These are phyloP conservation scores for Trichocladium antarcticum DNA, from an alignment of 495 filamentous ascomycete species.

Conservation along the genomic window DNA sequence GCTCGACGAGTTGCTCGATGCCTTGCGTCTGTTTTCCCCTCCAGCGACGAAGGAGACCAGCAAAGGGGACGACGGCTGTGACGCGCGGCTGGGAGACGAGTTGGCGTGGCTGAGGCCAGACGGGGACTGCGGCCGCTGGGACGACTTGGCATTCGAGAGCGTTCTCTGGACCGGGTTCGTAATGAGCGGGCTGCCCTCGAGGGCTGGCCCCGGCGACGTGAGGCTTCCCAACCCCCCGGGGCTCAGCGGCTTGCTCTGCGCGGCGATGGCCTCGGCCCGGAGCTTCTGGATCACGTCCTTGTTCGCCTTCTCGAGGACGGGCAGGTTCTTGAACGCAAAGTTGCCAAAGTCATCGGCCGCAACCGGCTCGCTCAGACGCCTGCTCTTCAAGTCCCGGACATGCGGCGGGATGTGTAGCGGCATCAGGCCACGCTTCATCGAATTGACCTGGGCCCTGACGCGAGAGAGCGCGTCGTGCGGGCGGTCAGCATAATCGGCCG, in stretches of 20 bases:
- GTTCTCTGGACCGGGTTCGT: slow-evolving; percentile 71
- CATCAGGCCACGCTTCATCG: slow-evolving; percentile 75
- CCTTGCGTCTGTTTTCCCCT: slow-evolving; percentile 42
- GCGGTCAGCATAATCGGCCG: slow-evolving; percentile 64
- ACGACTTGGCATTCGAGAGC: slow-evolving; percentile 62
- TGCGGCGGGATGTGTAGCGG: slow-evolving; percentile 93
- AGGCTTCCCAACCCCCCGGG: slow-evolving; percentile 32
- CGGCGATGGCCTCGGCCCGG: slow-evolving; percentile 71
- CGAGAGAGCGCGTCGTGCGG: slow-evolving; percentile 92
- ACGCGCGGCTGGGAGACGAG: slow-evolving; percentile 74
- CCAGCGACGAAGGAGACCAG: slow-evolving; percentile 79
- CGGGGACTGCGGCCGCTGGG: slow-evolving; percentile 74
- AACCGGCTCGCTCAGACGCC: slow-evolving; percentile 83
- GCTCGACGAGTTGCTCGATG: slow-evolving; percentile 78
- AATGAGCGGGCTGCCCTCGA: slow-evolving; percentile 79
- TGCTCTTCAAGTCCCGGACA: slow-evolving; percentile 75
- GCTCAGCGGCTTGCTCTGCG: slow-evolving; percentile 43
- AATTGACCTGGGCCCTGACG: slow-evolving; percentile 73
- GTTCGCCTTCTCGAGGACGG: slow-evolving; percentile 93
- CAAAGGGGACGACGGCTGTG: slow-evolving; percentile 89
- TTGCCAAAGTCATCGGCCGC: slow-evolving; percentile 85
- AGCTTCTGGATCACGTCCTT: slow-evolving; percentile 97
- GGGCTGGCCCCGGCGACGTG: slow-evolving; percentile 44
- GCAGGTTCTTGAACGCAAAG: slow-evolving; percentile 94
- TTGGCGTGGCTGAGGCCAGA: slow-evolving; percentile 67